A percentile compares a stretch with the other conserved stretches of the same genome.
These are phyloP conservation scores for Tulasnella sp. DNA, from an alignment of 768 basidiomycete species.

Conservation along the genomic window DNA sequence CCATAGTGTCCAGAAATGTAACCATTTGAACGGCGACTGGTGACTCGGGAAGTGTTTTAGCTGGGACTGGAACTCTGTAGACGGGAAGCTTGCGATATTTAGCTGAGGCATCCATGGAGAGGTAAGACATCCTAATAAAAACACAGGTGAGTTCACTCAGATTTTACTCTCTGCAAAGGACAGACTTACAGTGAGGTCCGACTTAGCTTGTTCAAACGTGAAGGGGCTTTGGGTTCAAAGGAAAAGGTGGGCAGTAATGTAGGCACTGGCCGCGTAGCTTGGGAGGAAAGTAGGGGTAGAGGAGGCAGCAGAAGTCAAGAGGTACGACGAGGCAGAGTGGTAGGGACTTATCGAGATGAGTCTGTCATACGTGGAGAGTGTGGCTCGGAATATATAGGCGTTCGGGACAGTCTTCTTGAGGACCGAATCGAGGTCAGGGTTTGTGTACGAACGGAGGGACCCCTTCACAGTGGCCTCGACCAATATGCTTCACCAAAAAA, in stretches of 20 bases:
- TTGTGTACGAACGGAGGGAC: neutral
- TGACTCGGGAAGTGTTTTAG: neutral
- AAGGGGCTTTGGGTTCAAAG: neutral
- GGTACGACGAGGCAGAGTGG: neutral
- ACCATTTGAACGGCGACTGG: neutral
- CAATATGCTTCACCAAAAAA: neutral
- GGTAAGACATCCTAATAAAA: neutral
- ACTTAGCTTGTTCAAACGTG: neutral
- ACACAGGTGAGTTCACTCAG: neutral
- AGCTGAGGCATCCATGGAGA: neutral
- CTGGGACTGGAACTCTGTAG: neutral
- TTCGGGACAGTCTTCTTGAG: neutral
- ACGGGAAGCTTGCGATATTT: neutral
- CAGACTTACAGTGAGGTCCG: neutral
- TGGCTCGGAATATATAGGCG: neutral
- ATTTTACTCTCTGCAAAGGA: neutral
- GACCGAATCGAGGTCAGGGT: neutral
- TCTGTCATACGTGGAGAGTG: neutral
- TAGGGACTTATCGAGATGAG: neutral
- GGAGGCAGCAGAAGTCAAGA: neutral
- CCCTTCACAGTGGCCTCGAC: neutral
- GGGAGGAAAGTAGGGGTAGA: neutral
- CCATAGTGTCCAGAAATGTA: neutral
- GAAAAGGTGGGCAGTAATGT: neutral
- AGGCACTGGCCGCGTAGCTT: neutral